Evolutionary conservation across 2,329 filamentous ascomycete species (phyloP).

Genomic region (Xylaria sp.): DNA sequence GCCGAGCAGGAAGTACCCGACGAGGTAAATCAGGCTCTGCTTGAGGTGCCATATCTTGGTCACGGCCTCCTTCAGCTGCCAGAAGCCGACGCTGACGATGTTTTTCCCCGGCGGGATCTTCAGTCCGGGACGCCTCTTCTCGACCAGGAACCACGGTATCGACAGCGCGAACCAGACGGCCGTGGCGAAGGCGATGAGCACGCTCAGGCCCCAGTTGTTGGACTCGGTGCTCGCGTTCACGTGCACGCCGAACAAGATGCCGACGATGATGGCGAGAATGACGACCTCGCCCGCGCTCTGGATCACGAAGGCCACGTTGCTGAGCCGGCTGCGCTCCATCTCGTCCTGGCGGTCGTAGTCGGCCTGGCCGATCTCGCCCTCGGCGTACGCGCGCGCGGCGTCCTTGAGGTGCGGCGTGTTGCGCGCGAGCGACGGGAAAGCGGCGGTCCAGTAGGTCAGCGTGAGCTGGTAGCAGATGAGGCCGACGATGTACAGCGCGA

Average conservation of each 20-base stretch:
- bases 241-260: constrained; percentile 69
- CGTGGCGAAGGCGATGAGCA: constrained; percentile 72
- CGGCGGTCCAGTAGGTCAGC: constrained; percentile 75
- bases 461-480: constrained; percentile 74
- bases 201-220: constrained; percentile 74
- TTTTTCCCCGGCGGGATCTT: constrained; percentile 53
- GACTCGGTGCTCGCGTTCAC: constrained; percentile 68
- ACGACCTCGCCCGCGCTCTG: constrained; percentile 71
- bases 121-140: constrained; percentile 71
- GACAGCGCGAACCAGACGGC: constrained; percentile 72
- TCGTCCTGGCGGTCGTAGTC: constrained; percentile 71
- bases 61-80: constrained; percentile 69
- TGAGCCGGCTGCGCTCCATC: constrained; percentile 71
- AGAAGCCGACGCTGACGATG: constrained; percentile 69
- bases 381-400: constrained; percentile 48
- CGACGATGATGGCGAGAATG: constrained; percentile 72
- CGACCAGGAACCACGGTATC: constrained; percentile 73
- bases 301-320: constrained; percentile 72
- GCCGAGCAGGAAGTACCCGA: constrained; percentile 75
- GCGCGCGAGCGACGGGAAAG: constrained; percentile 57
- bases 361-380: constrained; percentile 63
- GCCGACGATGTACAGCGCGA: constrained; percentile 73
- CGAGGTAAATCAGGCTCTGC: constrained; percentile 73
- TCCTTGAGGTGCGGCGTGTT: constrained; percentile 52
- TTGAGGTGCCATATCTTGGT: constrained; percentile 71